Evolutionary conservation across 2,329 filamentous ascomycete genomes (phyloP).

Genomic region (Venturia nashicola): DNA sequence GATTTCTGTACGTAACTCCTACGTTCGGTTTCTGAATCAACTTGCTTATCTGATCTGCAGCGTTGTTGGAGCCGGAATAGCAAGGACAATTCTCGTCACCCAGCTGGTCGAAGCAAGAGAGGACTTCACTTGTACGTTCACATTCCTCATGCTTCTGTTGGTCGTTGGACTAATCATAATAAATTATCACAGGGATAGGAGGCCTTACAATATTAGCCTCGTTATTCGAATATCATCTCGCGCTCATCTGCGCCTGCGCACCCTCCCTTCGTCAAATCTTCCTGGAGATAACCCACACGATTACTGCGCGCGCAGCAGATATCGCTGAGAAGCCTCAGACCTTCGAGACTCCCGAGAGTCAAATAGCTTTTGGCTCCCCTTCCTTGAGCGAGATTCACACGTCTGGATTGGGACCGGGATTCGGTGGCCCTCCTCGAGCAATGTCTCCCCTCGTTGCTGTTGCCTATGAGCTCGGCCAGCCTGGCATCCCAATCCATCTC

Average conservation of each 20-base stretch:
- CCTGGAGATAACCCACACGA: background rate
- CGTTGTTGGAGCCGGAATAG: constrained; percentile 20
- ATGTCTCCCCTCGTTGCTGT: background rate
- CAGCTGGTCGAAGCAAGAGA: background rate
- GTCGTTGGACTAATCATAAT: background rate
- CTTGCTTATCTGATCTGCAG: constrained; percentile 7
- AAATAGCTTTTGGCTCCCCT: background rate
- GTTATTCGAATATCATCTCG: background rate
- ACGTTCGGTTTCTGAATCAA: background rate
- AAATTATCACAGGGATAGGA: background rate
- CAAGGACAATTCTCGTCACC: constrained; percentile 19
- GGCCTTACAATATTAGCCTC: background rate
- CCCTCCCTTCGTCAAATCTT: background rate
- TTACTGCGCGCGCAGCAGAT: background rate
- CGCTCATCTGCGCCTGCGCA: constrained; percentile 5
- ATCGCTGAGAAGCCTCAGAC: background rate
- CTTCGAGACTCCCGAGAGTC: background rate
- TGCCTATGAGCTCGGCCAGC: background rate
- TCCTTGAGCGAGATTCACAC: background rate
- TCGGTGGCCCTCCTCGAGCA: background rate
- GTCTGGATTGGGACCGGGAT: background rate
- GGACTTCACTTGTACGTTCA: background rate
- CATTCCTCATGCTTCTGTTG: background rate
- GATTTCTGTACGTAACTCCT: constrained; percentile 13
- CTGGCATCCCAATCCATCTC: background rate